Percentiles rank a stretch among this genome's conserved stretches.
phyloP scores from a whole-genome alignment of 257 asterid genomes.

The Nicotiana paniculata region DNA sequence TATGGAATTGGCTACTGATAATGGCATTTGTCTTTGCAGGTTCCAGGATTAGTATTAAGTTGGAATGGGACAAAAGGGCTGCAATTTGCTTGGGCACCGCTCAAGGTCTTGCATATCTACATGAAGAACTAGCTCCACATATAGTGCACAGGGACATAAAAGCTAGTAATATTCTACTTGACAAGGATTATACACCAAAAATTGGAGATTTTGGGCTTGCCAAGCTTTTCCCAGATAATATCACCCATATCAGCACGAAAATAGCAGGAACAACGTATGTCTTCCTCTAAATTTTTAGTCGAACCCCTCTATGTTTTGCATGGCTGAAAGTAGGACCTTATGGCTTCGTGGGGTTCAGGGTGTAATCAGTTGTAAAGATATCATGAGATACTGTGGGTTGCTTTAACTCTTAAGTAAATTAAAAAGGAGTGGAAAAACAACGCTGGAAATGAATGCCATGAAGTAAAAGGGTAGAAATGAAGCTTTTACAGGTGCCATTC shows the following conservation, averaged over 20 bases:
- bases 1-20: slow-evolving; percentile 8
- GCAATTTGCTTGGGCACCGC: slow-evolving; percentile 77
- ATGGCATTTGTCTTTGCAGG: slow-evolving; percentile 35
- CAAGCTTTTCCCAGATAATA: slow-evolving; percentile 81
- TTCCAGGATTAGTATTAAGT: slow-evolving; percentile 31
- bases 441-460: not conserved
- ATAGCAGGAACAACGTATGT: slow-evolving; percentile 91
- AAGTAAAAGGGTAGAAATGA: not conserved
- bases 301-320: not conserved
- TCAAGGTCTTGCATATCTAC: slow-evolving; percentile 78
- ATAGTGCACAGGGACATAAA: slow-evolving; percentile 90
- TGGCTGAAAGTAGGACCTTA: not conserved
- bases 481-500: not conserved
- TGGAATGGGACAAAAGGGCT: slow-evolving; percentile 69
- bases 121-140: slow-evolving; percentile 73
- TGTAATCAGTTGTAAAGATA: not conserved
- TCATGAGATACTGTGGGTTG: not conserved
- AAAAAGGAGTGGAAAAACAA: not conserved
- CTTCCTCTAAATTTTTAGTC: slow-evolving; percentile 15
- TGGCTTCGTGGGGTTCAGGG: not conserved
- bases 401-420: not conserved
- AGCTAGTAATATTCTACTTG: slow-evolving; percentile 88
- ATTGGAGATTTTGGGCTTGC: slow-evolving; percentile 98
- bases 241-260: slow-evolving; percentile 88
- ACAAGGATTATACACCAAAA: slow-evolving; percentile 61